These are phyloP conservation scores for Beta macrorhiza DNA, from an alignment of 179 eudicot species.

Conservation along the genomic window DNA sequence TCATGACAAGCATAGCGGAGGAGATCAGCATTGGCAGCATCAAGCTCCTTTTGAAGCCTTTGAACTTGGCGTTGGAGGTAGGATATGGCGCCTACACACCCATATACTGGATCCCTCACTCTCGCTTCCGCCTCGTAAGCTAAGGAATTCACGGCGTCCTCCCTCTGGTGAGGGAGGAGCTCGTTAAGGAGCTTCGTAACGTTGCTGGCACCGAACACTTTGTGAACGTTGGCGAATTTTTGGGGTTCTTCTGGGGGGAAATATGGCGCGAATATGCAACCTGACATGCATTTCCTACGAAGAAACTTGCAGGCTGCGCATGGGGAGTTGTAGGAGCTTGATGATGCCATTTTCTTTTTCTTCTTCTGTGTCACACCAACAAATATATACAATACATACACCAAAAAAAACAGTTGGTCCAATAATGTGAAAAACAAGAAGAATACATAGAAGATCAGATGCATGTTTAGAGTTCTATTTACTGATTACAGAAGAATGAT, in stretches of 20 bases:
- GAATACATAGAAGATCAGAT: not conserved
- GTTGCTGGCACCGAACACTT: conserved; percentile 75
- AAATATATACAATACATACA: too few relatives aligned
- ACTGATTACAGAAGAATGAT: not conserved
- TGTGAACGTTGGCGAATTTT: conserved; percentile 74
- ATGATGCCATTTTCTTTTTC: conserved; percentile 49
- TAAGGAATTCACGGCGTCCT: conserved; percentile 67
- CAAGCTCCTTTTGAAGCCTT: conserved; percentile 62
- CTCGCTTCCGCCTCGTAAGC: conserved; percentile 84
- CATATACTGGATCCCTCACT: conserved; percentile 65
- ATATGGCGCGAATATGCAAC: conserved; percentile 71
- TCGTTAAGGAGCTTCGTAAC: conserved; percentile 73
- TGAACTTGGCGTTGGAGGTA: conserved; percentile 65
- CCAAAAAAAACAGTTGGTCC: too few relatives aligned
- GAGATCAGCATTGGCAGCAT: conserved; percentile 60
- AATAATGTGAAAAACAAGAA: not conserved
- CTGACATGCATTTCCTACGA: conserved; percentile 67
- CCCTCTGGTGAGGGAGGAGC: conserved; percentile 66
- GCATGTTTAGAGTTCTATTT: not conserved
- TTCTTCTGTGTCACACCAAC: conserved; percentile 8
- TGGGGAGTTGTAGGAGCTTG: conserved; percentile 66
- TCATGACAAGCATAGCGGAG: conserved; percentile 47
- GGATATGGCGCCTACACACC: conserved; percentile 73
- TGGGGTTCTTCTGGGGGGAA: conserved; percentile 80
- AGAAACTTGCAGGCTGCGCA: conserved; percentile 87